Evolutionary conservation across 306 rosid species (phyloP).

Genomic region (Begonia fuchsioides): DNA sequence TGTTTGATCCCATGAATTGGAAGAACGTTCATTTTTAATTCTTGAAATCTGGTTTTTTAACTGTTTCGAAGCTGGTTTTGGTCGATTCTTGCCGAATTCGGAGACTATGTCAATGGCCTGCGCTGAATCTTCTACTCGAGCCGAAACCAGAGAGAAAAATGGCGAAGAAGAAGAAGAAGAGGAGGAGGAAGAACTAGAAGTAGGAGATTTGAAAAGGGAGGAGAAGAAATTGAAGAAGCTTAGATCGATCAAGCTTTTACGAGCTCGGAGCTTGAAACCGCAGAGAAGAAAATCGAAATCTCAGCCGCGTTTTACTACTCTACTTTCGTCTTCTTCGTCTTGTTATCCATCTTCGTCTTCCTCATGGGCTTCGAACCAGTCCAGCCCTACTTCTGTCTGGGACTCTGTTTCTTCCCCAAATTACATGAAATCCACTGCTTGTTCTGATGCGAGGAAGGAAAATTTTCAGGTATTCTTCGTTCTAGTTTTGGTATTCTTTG

Average conservation of each 20-base stretch:
- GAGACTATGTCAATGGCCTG: too few species aligned
- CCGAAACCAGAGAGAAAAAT: too few species aligned
- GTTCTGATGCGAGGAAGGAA: slow-evolving; percentile 40
- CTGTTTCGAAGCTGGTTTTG: too few species aligned
- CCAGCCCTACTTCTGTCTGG: slow-evolving; percentile 15
- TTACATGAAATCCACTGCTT: slow-evolving; percentile 37
- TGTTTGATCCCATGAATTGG: too few species aligned
- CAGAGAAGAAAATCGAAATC: slow-evolving; percentile 19
- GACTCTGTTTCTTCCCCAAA: slow-evolving; percentile 24
- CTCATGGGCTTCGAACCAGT: slow-evolving; percentile 12
- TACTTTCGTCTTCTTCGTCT: slow-evolving; percentile 1
- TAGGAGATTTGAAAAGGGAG: slow-evolving; percentile 27
- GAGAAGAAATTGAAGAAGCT: slow-evolving; percentile 19
- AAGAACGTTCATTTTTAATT: too few species aligned
- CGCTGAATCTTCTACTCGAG: too few species aligned
- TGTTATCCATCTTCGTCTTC: slow-evolving; percentile 7
- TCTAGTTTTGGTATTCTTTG: slow-evolving; percentile 1
- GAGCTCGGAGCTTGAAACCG: slow-evolving; percentile 36
- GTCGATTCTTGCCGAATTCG: too few species aligned
- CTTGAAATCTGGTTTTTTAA: too few species aligned
- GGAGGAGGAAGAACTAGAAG: slow-evolving; percentile 6
- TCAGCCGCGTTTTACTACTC: slow-evolving; percentile 5
- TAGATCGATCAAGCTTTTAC: slow-evolving; percentile 42
- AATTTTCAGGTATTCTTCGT: slow-evolving; percentile 31
- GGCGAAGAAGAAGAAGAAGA: too few species aligned